A percentile compares a stretch with the other conserved stretches of the same genome.
phyloP scores from a whole-genome alignment of 495 filamentous ascomycete genomes.

The Collariella sp. region DNA sequence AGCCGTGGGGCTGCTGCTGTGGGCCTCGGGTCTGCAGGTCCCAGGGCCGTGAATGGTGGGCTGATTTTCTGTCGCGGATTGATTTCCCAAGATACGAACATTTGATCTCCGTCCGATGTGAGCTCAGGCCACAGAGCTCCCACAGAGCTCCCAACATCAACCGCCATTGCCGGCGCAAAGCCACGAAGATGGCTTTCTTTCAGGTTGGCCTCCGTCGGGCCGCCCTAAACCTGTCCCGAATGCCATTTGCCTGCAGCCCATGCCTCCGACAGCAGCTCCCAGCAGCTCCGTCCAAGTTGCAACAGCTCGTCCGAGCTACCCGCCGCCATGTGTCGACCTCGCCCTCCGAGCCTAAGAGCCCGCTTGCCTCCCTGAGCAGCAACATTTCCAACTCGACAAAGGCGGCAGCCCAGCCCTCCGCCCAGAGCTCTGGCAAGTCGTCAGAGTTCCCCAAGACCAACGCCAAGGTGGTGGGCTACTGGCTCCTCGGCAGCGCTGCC shows the following conservation, averaged over 20 bases:
- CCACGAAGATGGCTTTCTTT: conserved; percentile 36
- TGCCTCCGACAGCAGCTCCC: conserved; percentile 41
- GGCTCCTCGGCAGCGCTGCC: conserved; percentile 81
- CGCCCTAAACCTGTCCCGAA: conserved; percentile 44
- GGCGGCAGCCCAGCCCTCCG: neutral
- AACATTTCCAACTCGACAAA: conserved; percentile 10
- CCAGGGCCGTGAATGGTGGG: conserved; percentile 6
- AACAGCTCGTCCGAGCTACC: conserved; percentile 14
- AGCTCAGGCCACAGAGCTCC: conserved; percentile 2
- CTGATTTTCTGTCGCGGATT: conserved; percentile 4
- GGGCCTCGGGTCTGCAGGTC: neutral
- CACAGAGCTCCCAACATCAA: neutral
- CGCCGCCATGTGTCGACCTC: conserved; percentile 17
- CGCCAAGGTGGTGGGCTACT: conserved; percentile 73
- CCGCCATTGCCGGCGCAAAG: conserved; percentile 12
- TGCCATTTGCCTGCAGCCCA: conserved; percentile 56
- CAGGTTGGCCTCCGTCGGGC: conserved; percentile 45
- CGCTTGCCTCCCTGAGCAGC: conserved; percentile 9
- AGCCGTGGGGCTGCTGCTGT: neutral
- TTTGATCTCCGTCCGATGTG: conserved; percentile 1
- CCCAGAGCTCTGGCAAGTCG: conserved; percentile 4
- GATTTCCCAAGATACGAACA: neutral
- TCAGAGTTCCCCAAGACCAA: conserved; percentile 62
- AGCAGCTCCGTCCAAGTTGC: conserved; percentile 24
- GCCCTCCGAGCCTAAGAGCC: conserved; percentile 2